phyloP scores from a whole-genome alignment of 2,329 filamentous ascomycete genomes.

The Colletotrichum filicis region DNA sequence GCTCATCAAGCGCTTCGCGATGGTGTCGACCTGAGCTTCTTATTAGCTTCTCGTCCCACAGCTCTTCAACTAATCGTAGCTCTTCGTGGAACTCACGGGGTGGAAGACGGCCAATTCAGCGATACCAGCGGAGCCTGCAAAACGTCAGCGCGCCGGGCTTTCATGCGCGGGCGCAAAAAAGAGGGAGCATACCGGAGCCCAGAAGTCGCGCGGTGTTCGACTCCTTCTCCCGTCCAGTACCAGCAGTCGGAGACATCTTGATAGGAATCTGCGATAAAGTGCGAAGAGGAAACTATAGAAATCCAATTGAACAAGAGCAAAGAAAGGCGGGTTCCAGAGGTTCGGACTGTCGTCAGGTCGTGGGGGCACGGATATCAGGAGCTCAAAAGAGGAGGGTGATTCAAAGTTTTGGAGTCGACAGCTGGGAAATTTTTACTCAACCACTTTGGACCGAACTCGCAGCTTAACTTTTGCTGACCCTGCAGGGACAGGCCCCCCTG shows the following conservation, averaged over 20 bases:
- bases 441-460: slow-evolving; percentile 28
- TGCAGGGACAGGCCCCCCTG: slow-evolving; percentile 30
- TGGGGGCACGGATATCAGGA: slow-evolving; percentile 21
- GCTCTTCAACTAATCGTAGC: neutral
- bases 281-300: neutral
- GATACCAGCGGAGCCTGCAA: slow-evolving; percentile 87
- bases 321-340: slow-evolving; percentile 1
- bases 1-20: slow-evolving; percentile 99
- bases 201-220: slow-evolving; percentile 88
- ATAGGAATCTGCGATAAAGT: slow-evolving; percentile 16
- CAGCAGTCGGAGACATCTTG: slow-evolving; percentile 69
- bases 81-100: slow-evolving; percentile 66
- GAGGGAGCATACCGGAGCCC: slow-evolving; percentile 77
- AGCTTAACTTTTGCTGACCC: slow-evolving; percentile 28
- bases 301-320: slow-evolving; percentile 14
- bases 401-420: slow-evolving; percentile 24
- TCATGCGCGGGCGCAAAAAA: slow-evolving; percentile 10
- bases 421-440: slow-evolving; percentile 35
- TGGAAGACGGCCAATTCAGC: slow-evolving; percentile 94
- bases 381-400: slow-evolving; percentile 11
- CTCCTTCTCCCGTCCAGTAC: slow-evolving; percentile 74
- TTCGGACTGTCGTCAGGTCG: slow-evolving; percentile 19
- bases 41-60: slow-evolving; percentile 4
- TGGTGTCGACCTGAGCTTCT: slow-evolving; percentile 85
- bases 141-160: slow-evolving; percentile 30